phyloP scores from a whole-genome alignment of 768 basidiomycete genomes.

The Suillus cothurnatus region DNA sequence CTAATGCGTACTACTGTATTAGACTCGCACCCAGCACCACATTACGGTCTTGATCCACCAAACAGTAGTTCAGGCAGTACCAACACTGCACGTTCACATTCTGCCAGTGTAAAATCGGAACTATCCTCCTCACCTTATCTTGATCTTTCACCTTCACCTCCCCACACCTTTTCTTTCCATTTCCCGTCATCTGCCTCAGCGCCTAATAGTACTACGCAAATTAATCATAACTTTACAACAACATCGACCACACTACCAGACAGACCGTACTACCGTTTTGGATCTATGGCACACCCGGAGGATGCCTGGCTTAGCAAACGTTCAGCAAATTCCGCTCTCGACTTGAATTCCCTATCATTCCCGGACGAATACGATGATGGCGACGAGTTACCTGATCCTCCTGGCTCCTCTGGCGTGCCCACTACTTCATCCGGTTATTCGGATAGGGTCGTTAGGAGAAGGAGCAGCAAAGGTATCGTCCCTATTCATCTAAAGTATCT shows the following conservation, averaged over 20 bases:
- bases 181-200: slow-evolving; percentile 16
- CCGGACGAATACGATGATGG: slow-evolving; percentile 66
- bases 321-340: slow-evolving; percentile 17
- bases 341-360: slow-evolving; percentile 44
- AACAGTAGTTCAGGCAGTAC: not conserved
- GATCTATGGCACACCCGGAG: slow-evolving; percentile 23
- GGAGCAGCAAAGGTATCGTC: slow-evolving; percentile 72
- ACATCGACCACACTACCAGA: slow-evolving; percentile 8
- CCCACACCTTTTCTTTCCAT: slow-evolving; percentile 23
- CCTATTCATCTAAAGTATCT: slow-evolving; percentile 4
- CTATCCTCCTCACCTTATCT: slow-evolving; percentile 24
- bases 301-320: slow-evolving; percentile 30
- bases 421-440: slow-evolving; percentile 22
- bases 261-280: slow-evolving; percentile 26
- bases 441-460: slow-evolving; percentile 62
- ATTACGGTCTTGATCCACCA: slow-evolving; percentile 3
- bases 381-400: slow-evolving; percentile 54
- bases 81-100: slow-evolving; percentile 14
- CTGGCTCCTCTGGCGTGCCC: slow-evolving; percentile 15
- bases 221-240: not conserved
- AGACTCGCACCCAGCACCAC: slow-evolving; percentile 12
- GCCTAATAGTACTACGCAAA: not conserved
- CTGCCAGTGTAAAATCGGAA: slow-evolving; percentile 31
- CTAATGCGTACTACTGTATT: slow-evolving; percentile 5
- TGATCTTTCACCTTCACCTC: slow-evolving; percentile 25